Percentiles rank a stretch among this genome's conserved stretches.
phyloP scores from a whole-genome alignment of 2,329 filamentous ascomycete genomes.

The Lachnum nothofagi region DNA sequence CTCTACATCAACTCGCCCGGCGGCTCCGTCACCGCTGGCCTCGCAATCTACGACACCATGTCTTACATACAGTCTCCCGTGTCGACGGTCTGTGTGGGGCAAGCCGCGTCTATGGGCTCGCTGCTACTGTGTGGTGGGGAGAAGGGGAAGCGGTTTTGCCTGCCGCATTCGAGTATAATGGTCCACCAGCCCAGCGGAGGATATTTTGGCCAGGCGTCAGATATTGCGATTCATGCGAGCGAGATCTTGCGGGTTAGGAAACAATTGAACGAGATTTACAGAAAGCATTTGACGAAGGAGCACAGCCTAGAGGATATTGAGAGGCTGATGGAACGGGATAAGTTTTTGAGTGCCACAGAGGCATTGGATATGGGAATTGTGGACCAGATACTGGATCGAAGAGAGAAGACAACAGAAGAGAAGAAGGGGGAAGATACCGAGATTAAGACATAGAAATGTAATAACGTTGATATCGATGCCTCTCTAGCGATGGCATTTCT shows the following conservation, averaged over 20 bases:
- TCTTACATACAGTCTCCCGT: conserved; percentile 90
- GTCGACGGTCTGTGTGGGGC: conserved; percentile 89
- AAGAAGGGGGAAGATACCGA: neutral
- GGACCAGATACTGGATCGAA: conserved; percentile 75
- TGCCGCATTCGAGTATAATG: conserved; percentile 95
- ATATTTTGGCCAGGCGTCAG: conserved; percentile 60
- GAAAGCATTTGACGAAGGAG: conserved; percentile 77
- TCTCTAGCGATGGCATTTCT: no score
- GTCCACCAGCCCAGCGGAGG: conserved; percentile 88
- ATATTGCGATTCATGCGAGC: conserved; percentile 95
- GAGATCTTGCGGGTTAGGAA: conserved; percentile 85
- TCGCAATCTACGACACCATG: conserved; percentile 98
- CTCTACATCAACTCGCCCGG: conserved; percentile 98
- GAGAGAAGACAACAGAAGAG: conserved; percentile 32
- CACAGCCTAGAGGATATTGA: conserved; percentile 79
- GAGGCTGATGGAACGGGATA: conserved; percentile 93
- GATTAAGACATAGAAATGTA: neutral
- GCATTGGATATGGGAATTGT: conserved; percentile 86
- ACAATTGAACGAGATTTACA: conserved; percentile 87
- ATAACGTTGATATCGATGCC: neutral
- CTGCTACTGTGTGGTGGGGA: conserved; percentile 82
- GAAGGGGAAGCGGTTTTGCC: conserved; percentile 75
- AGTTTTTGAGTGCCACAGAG: conserved; percentile 85
- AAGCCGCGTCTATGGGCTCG: conserved; percentile 92
- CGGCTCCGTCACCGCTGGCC: conserved; percentile 80